phyloP scores from a whole-genome alignment of 306 rosid genomes.

The Hippophae tibetana region DNA sequence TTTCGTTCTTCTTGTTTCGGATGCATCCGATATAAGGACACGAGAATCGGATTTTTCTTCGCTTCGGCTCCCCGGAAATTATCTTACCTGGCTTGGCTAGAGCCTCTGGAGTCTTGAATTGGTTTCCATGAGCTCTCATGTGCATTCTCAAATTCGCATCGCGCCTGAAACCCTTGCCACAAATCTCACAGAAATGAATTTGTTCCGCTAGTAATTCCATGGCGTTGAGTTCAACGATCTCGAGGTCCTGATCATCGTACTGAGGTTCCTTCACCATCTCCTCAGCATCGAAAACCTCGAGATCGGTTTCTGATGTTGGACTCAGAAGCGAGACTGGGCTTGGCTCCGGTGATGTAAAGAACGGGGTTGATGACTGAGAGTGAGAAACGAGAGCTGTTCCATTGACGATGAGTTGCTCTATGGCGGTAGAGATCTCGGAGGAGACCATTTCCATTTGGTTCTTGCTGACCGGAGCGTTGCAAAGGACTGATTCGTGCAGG shows the following conservation, averaged over 20 bases:
- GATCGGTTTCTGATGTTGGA: no score
- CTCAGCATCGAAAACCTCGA: not conserved
- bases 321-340: not conserved
- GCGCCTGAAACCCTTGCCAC: constrained; percentile 88
- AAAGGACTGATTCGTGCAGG: constrained; percentile 40
- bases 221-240: constrained; percentile 71
- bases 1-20: constrained; percentile 45
- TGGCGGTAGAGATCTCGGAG: constrained; percentile 46
- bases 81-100: constrained; percentile 38
- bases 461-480: constrained; percentile 24
- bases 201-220: constrained; percentile 65
- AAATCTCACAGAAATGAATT: constrained; percentile 76
- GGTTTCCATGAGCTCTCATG: constrained; percentile 86
- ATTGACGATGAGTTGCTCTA: constrained; percentile 43
- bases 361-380: constrained; percentile 1
- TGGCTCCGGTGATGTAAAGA: not conserved
- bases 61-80: not conserved
- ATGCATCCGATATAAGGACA: constrained; percentile 71
- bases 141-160: constrained; percentile 94
- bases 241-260: constrained; percentile 22
- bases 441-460: constrained; percentile 45
- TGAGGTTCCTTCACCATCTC: constrained; percentile 2
- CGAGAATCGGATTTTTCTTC: constrained; percentile 35
- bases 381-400: constrained; percentile 48
- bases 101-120: constrained; percentile 68